A percentile compares a stretch with the other conserved stretches of the same genome.
These are phyloP conservation scores for Tricladium varicosporioides DNA, from an alignment of 2,329 filamentous ascomycete species.

Conservation along the genomic window DNA sequence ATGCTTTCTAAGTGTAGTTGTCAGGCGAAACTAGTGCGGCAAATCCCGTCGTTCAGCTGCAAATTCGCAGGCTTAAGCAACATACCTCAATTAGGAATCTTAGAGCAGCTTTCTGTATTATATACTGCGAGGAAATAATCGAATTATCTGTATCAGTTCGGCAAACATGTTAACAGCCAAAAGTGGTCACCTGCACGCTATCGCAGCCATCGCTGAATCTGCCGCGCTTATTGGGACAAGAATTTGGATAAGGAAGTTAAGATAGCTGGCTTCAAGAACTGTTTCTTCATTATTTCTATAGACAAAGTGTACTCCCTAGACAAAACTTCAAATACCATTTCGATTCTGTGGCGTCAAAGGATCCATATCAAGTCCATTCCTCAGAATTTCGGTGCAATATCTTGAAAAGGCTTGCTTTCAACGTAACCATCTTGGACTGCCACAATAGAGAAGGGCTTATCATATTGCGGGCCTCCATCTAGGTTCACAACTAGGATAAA, in stretches of 20 bases:
- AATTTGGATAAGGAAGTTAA: too few relatives aligned
- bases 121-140: background rate
- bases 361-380: too few relatives aligned
- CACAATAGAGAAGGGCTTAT: background rate
- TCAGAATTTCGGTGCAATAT: background rate
- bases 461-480: background rate
- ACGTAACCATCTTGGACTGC: background rate
- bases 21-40: background rate
- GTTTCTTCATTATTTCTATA: background rate
- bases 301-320: background rate
- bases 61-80: background rate
- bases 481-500: background rate
- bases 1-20: too few relatives aligned
- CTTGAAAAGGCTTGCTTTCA: background rate
- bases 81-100: background rate
- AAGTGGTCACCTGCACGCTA: background rate
- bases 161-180: background rate
- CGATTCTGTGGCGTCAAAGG: too few relatives aligned
- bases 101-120: background rate
- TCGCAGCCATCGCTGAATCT: background rate
- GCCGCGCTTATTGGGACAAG: too few relatives aligned
- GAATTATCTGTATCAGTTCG: background rate
- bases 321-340: too few relatives aligned
- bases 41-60: background rate
- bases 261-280: too few relatives aligned